Evolutionary conservation across 495 filamentous ascomycete genomes (phyloP).

Genomic region (Friedmanniomyces simplex): DNA sequence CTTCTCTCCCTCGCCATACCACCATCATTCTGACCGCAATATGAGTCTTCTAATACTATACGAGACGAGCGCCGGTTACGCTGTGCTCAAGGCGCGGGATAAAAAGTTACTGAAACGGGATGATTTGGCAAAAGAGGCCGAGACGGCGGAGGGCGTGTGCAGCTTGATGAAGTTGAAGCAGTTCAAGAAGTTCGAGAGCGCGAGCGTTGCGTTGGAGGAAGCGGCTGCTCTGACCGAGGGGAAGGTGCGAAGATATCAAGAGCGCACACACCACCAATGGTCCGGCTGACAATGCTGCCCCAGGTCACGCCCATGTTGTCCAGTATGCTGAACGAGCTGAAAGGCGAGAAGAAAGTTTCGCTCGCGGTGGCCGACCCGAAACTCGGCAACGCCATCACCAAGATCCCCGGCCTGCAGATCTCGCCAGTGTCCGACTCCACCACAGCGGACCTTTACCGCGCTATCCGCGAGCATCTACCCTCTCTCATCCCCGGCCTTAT

Average conservation of each 20-base stretch:
- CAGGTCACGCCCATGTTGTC: conserved; percentile 78
- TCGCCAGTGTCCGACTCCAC: conserved; percentile 76
- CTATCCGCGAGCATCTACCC: conserved; percentile 80
- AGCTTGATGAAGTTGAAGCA: conserved; percentile 90
- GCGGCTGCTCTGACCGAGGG: conserved; percentile 77
- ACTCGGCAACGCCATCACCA: conserved; percentile 84
- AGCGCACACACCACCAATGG: background rate
- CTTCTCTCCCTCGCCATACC: background rate
- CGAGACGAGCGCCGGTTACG: conserved; percentile 94
- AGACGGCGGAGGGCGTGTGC: conserved; percentile 73
- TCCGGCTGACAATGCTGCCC: background rate
- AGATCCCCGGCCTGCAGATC: conserved; percentile 77
- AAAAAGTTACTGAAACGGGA: conserved; percentile 91
- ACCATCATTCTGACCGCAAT: background rate
- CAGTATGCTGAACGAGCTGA: conserved; percentile 72
- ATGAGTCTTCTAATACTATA: conserved; percentile 45
- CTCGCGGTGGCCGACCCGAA: conserved; percentile 92
- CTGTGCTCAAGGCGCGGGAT: conserved; percentile 93
- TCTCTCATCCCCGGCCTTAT: conserved; percentile 84
- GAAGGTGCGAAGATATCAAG: conserved; percentile 39
- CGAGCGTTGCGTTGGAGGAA: conserved; percentile 77
- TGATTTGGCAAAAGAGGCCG: conserved; percentile 59
- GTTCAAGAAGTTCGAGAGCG: conserved; percentile 93
- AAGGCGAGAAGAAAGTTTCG: conserved; percentile 95
- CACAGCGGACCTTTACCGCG: conserved; percentile 81